Percentiles rank a stretch among this genome's conserved stretches.
phyloP scores from a whole-genome alignment of 805 yeast species.

The Blastobotrys robertii region DNA sequence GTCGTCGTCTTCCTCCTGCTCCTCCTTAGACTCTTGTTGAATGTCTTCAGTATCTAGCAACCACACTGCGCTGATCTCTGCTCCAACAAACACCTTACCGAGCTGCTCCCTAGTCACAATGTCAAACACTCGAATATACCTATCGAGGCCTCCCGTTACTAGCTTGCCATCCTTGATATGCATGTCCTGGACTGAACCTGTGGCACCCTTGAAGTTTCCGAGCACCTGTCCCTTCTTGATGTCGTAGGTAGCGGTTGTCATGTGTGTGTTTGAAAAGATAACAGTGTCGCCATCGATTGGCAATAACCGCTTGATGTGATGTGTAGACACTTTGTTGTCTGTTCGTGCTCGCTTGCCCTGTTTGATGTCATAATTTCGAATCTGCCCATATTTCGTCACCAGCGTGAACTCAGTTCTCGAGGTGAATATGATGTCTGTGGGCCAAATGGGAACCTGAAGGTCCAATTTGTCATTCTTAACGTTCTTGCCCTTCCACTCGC shows the following conservation, averaged over 20 bases:
- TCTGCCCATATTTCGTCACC: slow-evolving; percentile 65
- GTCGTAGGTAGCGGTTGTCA: slow-evolving; percentile 49
- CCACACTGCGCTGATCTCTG: slow-evolving; percentile 49
- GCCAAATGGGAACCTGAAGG: slow-evolving; percentile 75
- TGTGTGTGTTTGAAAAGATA: slow-evolving; percentile 64
- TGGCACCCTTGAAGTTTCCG: slow-evolving; percentile 70
- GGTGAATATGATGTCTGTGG: slow-evolving; percentile 46
- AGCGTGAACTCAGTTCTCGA: slow-evolving; percentile 35
- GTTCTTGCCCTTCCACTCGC: slow-evolving; percentile 64
- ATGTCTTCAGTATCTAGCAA: slow-evolving; percentile 33
- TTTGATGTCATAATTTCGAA: slow-evolving; percentile 61
- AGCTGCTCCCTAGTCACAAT: slow-evolving; percentile 45
- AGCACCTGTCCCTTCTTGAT: slow-evolving; percentile 15
- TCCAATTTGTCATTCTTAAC: slow-evolving; percentile 74
- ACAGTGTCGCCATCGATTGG: slow-evolving; percentile 36
- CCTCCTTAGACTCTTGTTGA: slow-evolving; percentile 17
- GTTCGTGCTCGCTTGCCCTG: slow-evolving; percentile 59
- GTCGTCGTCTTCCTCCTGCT: slow-evolving; percentile 28
- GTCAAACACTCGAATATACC: slow-evolving; percentile 75
- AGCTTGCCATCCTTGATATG: slow-evolving; percentile 25
- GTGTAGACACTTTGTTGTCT: slow-evolving; percentile 45
- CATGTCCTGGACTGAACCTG: slow-evolving; percentile 54
- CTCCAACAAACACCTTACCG: slow-evolving; percentile 68
- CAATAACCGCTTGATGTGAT: slow-evolving; percentile 38
- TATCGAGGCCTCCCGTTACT: slow-evolving; percentile 77